Percentiles rank a stretch among this genome's conserved stretches.
These are phyloP conservation scores for Panicum hallii DNA, from an alignment of 202 grass and related monocot genomes.

Conservation along the genomic window DNA sequence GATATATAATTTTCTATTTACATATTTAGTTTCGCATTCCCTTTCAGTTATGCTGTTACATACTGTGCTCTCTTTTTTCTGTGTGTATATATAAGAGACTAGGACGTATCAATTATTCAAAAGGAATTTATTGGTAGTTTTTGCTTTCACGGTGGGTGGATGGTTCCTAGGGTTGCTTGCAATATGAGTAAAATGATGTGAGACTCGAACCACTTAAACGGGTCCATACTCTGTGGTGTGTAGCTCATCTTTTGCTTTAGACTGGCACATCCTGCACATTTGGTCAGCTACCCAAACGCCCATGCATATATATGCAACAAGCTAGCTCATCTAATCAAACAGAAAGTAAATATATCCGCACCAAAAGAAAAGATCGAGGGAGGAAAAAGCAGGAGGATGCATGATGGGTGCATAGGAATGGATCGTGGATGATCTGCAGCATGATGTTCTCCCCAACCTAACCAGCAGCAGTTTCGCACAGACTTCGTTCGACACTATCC, in stretches of 20 bases:
- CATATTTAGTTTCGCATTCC: not conserved
- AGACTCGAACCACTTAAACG: conserved; percentile 68
- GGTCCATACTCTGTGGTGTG: conserved; percentile 55
- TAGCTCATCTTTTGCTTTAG: conserved; percentile 54
- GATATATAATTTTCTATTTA: not conserved
- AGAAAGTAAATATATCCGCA: conserved; percentile 42
- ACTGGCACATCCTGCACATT: conserved; percentile 42
- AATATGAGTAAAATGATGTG: conserved; percentile 87
- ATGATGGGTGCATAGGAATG: conserved; percentile 48
- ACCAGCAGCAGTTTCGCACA: conserved; percentile 33
- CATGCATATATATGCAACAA: conserved; percentile 40
- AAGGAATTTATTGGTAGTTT: conserved; percentile 46
- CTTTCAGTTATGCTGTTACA: conserved; percentile 33
- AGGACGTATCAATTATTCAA: conserved; percentile 41
- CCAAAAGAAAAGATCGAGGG: not conserved
- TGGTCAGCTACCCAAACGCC: conserved; percentile 62
- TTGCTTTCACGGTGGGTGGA: conserved; percentile 67
- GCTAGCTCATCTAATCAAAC: conserved; percentile 56
- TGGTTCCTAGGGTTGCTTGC: conserved; percentile 78
- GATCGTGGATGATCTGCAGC: conserved; percentile 39
- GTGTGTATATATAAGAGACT: not conserved
- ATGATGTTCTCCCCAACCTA: conserved; percentile 52
- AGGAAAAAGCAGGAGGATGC: conserved; percentile 28
- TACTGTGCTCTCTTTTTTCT: not conserved
- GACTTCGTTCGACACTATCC: not conserved